A percentile compares a stretch with the other conserved stretches of the same genome.
phyloP scores from a whole-genome alignment of 257 asterid species.

The Coffea canephora region DNA sequence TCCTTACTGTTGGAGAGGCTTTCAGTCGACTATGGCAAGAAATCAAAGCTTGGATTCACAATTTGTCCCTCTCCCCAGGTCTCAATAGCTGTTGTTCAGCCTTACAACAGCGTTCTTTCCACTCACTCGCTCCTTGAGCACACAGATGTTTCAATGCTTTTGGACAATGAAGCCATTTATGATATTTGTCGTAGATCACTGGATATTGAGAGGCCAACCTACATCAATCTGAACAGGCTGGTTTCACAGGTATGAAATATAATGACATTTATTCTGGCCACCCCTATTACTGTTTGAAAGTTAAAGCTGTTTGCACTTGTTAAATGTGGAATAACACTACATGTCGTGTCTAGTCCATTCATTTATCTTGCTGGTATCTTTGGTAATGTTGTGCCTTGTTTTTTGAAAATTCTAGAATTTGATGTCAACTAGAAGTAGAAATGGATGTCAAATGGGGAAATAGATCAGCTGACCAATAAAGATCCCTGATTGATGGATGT shows the following conservation, averaged over 20 bases:
- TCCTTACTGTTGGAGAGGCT: conserved; percentile 85
- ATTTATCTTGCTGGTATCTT: too few species aligned
- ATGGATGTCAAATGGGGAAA: too few species aligned
- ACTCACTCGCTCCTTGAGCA: conserved; percentile 95
- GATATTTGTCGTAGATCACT: conserved; percentile 94
- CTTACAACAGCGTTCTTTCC: conserved; percentile 86
- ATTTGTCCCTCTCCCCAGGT: conserved; percentile 96
- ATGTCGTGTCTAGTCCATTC: too few species aligned
- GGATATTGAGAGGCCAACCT: conserved; percentile 90
- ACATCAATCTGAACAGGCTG: conserved; percentile 87
- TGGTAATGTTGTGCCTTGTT: too few species aligned
- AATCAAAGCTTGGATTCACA: conserved; percentile 81
- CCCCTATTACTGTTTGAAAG: too few species aligned
- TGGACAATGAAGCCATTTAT: neutral
- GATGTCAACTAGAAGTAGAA: too few species aligned
- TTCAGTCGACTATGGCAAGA: conserved; percentile 87
- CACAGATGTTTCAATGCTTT: conserved; percentile 41
- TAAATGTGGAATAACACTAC: too few species aligned
- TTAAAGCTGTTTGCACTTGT: too few species aligned
- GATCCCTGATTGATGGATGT: too few species aligned
- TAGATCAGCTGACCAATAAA: too few species aligned
- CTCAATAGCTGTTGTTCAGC: conserved; percentile 95
- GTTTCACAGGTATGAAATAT: conserved; percentile 60
- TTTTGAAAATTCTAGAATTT: too few species aligned
- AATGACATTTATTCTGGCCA: too few species aligned